Evolutionary conservation across 2,329 filamentous ascomycete species (phyloP).

Genomic region (Stagonosporopsis rhizophila): DNA sequence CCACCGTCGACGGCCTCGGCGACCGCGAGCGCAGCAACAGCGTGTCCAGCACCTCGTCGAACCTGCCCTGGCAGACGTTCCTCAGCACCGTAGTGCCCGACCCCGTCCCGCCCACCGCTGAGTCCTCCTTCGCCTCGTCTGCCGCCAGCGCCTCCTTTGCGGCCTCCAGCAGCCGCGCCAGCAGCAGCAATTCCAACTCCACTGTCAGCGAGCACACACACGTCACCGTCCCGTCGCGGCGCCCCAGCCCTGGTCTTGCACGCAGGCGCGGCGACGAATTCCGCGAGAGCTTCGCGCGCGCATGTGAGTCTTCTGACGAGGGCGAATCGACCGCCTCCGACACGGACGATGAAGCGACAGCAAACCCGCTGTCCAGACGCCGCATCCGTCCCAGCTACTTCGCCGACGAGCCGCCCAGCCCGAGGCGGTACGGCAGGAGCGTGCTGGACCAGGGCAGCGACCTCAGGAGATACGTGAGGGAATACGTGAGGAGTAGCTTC

Average conservation of each 20-base stretch:
- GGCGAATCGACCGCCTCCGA: constrained; percentile 57
- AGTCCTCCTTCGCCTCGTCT: constrained; percentile 81
- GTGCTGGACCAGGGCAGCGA: constrained; percentile 38
- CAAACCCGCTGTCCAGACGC: constrained; percentile 20
- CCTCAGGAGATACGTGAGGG: constrained; percentile 39
- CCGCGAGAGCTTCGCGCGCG: constrained; percentile 58
- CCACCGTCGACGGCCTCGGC: constrained; percentile 73
- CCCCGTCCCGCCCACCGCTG: constrained; percentile 77
- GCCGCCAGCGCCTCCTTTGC: constrained; percentile 61
- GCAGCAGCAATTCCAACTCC: constrained; percentile 57
- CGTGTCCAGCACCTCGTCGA: constrained; percentile 66
- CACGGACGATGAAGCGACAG: constrained; percentile 59
- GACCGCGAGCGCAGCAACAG: constrained; percentile 76
- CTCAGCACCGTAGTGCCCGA: constrained; percentile 82
- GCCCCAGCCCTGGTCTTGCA: constrained; percentile 42
- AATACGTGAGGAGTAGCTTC: constrained; percentile 41
- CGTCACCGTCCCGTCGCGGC: constrained; percentile 46
- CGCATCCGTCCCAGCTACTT: constrained; percentile 31
- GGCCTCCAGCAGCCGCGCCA: constrained; percentile 52
- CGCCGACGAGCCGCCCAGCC: constrained; percentile 39
- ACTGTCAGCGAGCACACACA: constrained; percentile 48
- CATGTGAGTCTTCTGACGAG: constrained; percentile 56
- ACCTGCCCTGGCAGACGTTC: constrained; percentile 78
- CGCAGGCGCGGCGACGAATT: constrained; percentile 16
- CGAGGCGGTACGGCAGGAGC: constrained; percentile 37